Percentiles rank a stretch among this genome's conserved stretches.
Conservation (phyloP, 2,329 filamentous ascomycete genomes). For the Talaromyces sp. region DNA sequence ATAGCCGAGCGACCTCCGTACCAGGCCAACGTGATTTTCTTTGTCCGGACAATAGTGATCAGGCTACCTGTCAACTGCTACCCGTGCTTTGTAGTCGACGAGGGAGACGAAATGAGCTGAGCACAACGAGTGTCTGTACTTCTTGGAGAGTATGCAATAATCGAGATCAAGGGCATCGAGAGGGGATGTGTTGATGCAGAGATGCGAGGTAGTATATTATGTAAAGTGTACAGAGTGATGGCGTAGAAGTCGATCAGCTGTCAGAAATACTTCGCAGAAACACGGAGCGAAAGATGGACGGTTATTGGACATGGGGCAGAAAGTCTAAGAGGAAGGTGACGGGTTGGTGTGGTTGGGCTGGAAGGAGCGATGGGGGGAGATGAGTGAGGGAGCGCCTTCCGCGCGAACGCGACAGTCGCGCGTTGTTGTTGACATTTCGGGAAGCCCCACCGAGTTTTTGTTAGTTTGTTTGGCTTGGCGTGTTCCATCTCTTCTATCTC, state of each 20-base stretch:
- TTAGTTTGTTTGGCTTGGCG: constrained; percentile 3
- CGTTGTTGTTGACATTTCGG: constrained; percentile 16
- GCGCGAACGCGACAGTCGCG: constrained; percentile 7
- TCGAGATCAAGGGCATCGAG: not conserved
- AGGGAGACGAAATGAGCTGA: not conserved
- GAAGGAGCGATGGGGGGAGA: constrained; percentile 1
- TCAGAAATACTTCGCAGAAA: not conserved
- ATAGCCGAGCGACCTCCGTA: not conserved
- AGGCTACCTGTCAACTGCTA: not conserved
- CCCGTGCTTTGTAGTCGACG: not conserved
- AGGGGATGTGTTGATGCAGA: constrained; percentile 4
- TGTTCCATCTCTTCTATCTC: not conserved
- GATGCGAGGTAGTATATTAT: not conserved
- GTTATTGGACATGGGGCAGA: not conserved
- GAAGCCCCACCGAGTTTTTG: not conserved
- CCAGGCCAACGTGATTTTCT: not conserved
- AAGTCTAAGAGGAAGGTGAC: constrained; percentile 5
- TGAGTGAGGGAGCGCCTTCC: not conserved
- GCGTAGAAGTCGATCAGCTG: not conserved
- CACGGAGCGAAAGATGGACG: not conserved
- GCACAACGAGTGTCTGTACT: not conserved
- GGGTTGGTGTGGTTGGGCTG: not conserved
- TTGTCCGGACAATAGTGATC: not conserved
- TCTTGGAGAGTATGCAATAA: not conserved
- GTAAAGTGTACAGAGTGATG: not conserved